These are phyloP conservation scores for Coemansia sp. DNA, from an alignment of 192 early-diverging fungal genomes.

Conservation along the genomic window DNA sequence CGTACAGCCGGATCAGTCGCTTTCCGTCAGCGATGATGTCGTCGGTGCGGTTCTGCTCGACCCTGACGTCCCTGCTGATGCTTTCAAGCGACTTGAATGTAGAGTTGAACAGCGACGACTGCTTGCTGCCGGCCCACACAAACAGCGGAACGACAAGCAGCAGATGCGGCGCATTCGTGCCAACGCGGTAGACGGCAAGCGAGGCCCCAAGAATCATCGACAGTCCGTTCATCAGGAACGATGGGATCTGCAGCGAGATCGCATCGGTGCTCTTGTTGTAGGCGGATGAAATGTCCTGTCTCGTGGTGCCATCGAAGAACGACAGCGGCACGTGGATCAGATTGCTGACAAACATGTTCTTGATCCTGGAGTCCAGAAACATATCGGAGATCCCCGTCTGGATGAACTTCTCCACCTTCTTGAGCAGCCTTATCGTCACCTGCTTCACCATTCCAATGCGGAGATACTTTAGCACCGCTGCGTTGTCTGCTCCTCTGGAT, in stretches of 20 bases:
- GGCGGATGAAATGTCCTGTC: slow-evolving; percentile 23
- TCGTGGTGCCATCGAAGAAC: slow-evolving; percentile 39
- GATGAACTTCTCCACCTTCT: slow-evolving; percentile 1
- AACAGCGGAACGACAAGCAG: slow-evolving; percentile 20
- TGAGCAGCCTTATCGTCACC: background rate
- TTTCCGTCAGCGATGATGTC: slow-evolving; percentile 58
- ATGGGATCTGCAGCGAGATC: slow-evolving; percentile 13
- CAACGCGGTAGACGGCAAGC: slow-evolving; percentile 22
- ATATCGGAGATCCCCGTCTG: background rate
- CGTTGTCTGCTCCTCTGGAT: background rate
- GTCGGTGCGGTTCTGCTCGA: slow-evolving; percentile 8
- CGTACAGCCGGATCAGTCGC: slow-evolving; percentile 68
- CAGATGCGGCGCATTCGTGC: slow-evolving; percentile 22
- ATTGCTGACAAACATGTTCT: slow-evolving; percentile 20
- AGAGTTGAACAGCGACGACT: slow-evolving; percentile 5
- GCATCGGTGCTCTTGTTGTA: slow-evolving; percentile 21
- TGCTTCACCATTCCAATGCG: slow-evolving; percentile 20
- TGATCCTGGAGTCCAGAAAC: slow-evolving; percentile 16
- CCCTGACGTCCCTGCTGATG: background rate
- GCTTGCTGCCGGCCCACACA: slow-evolving; percentile 4
- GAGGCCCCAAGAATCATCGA: slow-evolving; percentile 3
- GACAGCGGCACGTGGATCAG: slow-evolving; percentile 37
- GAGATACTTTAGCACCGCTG: slow-evolving; percentile 23
- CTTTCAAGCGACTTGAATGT: background rate
- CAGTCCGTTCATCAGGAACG: slow-evolving; percentile 19